Conservation (phyloP, 805 yeast genomes). For the Starmerella bacillaris region DNA sequence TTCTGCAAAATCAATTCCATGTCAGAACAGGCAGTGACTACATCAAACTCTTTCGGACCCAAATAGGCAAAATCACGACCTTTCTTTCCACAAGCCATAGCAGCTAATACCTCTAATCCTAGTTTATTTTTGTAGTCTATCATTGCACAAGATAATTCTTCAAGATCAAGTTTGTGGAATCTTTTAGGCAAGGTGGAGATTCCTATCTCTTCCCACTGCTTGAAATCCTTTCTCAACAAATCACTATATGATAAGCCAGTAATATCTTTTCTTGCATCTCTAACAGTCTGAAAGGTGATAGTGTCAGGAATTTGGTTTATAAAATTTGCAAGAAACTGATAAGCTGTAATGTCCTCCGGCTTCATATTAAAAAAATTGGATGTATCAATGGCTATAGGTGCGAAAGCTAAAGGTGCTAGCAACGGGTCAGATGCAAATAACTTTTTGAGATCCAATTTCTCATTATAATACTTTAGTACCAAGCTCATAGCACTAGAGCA, state of each 20-base stretch:
- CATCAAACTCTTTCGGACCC: constrained; percentile 19
- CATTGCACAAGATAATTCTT: constrained; percentile 19
- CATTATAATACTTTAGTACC: constrained; percentile 28
- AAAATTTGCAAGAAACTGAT: constrained; percentile 5
- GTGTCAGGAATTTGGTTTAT: constrained; percentile 1
- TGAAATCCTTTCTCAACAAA: constrained; percentile 67
- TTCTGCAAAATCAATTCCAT: constrained; percentile 8
- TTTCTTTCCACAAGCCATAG: constrained; percentile 30
- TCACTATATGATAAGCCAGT: constrained; percentile 42
- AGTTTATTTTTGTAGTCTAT: constrained; percentile 21
- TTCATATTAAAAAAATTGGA: constrained; percentile 48
- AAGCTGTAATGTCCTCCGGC: constrained; percentile 28
- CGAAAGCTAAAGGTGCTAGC: constrained; percentile 33
- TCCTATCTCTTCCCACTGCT: constrained; percentile 52
- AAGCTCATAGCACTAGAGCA: constrained; percentile 70
- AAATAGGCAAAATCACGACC: constrained; percentile 23
- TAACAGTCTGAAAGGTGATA: constrained; percentile 3
- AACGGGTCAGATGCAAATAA: constrained; percentile 20
- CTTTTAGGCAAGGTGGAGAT: constrained; percentile 48
- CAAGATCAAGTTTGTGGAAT: constrained; percentile 33
- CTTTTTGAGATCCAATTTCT: neutral
- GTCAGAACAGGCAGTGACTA: constrained; percentile 13
- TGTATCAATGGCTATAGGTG: constrained; percentile 67
- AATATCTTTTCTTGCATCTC: constrained; percentile 41
- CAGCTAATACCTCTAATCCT: constrained; percentile 26